A percentile compares a stretch with the other conserved stretches of the same genome.
Conservation (phyloP, 2,329 filamentous ascomycete genomes). For the Phialophora tarda region DNA sequence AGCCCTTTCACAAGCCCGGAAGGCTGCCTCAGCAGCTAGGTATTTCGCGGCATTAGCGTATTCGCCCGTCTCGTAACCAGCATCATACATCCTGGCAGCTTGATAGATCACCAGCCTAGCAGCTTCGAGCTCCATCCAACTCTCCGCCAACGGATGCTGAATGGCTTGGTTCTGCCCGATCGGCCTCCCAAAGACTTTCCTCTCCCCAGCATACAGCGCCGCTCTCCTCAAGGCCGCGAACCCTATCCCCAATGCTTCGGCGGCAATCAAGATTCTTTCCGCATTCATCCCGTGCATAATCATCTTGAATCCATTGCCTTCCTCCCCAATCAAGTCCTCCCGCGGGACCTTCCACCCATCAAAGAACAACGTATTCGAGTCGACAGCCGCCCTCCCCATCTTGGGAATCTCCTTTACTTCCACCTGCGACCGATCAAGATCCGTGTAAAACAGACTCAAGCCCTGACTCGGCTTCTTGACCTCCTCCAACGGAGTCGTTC, state of each 20-base stretch:
- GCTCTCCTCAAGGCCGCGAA: constrained; percentile 53
- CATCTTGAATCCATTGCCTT: constrained; percentile 54
- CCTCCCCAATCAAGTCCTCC: constrained; percentile 49
- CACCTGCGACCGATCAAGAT: constrained; percentile 47
- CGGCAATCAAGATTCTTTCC: constrained; percentile 47
- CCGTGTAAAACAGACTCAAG: constrained; percentile 54
- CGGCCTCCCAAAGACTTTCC: constrained; percentile 61
- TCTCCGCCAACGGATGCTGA: constrained; percentile 63
- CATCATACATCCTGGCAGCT: constrained; percentile 64
- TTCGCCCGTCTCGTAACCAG: constrained; percentile 58
- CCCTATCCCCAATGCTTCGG: constrained; percentile 53
- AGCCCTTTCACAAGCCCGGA: constrained; percentile 64
- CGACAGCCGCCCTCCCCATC: constrained; percentile 54
- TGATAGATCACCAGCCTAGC: constrained; percentile 67
- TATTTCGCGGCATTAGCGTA: constrained; percentile 65
- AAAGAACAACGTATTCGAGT: constrained; percentile 54
- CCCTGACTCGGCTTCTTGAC: constrained; percentile 52
- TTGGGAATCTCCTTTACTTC: constrained; percentile 54
- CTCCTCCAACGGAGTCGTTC: constrained; percentile 50
- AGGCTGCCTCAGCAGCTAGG: constrained; percentile 65
- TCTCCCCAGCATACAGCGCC: constrained; percentile 54
- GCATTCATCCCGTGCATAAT: constrained; percentile 51
- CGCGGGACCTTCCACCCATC: constrained; percentile 52
- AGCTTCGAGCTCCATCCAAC: constrained; percentile 66
- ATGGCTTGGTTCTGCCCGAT: constrained; percentile 67